A percentile compares a stretch with the other conserved stretches of the same genome.
Evolutionary conservation across 495 filamentous ascomycete species (phyloP).

Genomic region (Penicillium odoratum): DNA sequence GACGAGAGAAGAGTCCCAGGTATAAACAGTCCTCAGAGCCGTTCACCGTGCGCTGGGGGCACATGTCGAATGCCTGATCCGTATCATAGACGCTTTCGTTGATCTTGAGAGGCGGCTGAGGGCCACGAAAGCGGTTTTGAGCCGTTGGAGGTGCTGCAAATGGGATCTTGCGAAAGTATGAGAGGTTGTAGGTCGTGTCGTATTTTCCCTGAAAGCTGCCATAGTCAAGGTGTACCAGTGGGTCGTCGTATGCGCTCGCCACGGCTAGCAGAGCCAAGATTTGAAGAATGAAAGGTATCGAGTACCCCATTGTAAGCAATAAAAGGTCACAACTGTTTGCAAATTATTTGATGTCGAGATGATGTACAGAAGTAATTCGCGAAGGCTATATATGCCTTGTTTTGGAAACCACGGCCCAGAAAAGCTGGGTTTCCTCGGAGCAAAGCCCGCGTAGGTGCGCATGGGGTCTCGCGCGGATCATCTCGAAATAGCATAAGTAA

Average conservation of each 20-base stretch:
- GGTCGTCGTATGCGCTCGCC: conserved; percentile 24
- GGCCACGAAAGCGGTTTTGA: conserved; percentile 55
- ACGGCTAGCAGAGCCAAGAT: conserved; percentile 12
- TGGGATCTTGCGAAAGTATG: conserved; percentile 58
- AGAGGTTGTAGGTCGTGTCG: conserved; percentile 49
- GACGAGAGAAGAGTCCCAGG: conserved; percentile 57
- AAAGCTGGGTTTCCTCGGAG: not conserved
- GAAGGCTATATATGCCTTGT: not conserved
- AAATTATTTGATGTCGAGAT: not conserved
- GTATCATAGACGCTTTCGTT: conserved; percentile 54
- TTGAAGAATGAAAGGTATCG: not conserved
- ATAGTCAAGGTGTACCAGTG: conserved; percentile 48
- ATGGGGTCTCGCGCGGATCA: not conserved
- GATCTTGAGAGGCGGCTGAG: conserved; percentile 49
- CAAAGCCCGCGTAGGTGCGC: not conserved
- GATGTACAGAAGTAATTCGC: not conserved
- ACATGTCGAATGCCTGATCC: conserved; percentile 57
- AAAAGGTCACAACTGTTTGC: not conserved
- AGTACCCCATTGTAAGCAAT: not conserved
- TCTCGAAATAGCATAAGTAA: not conserved
- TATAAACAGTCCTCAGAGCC: conserved; percentile 65
- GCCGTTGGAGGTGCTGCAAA: conserved; percentile 59
- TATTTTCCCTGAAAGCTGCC: conserved; percentile 60
- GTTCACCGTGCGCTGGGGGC: conserved; percentile 57
- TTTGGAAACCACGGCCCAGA: not conserved